phyloP scores from a whole-genome alignment of 306 rosid species.

The Coriaria nepalensis region DNA sequence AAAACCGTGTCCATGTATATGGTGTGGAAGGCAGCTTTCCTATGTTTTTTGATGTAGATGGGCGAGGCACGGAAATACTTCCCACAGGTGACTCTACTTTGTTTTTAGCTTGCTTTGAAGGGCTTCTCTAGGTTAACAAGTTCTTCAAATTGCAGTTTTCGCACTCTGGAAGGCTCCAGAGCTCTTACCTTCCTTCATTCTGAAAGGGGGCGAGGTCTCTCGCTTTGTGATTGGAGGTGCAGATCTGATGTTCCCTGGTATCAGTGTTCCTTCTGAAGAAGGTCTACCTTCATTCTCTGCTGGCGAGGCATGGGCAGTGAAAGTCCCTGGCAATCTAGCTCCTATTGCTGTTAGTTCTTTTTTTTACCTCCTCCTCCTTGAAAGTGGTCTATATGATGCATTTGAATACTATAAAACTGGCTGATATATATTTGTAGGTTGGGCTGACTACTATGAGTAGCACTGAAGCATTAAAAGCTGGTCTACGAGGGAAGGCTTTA shows the following conservation, averaged over 20 bases:
- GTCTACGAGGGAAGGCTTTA: constrained; percentile 85
- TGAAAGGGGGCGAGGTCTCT: constrained; percentile 89
- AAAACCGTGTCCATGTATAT: constrained; percentile 65
- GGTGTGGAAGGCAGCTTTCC: constrained; percentile 72
- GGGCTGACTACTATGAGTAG: constrained; percentile 90
- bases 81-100: constrained; percentile 50
- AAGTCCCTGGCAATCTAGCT: constrained; percentile 91
- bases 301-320: constrained; percentile 76
- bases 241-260: constrained; percentile 96
- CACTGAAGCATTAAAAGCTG: constrained; percentile 60
- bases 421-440: constrained; percentile 36
- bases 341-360: constrained; percentile 62
- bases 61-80: constrained; percentile 62
- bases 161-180: constrained; percentile 89
- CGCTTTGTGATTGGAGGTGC: constrained; percentile 81
- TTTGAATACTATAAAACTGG: background rate
- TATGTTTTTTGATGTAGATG: constrained; percentile 67
- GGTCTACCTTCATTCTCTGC: constrained; percentile 69
- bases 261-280: constrained; percentile 58
- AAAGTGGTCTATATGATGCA: no score
- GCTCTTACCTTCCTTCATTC: constrained; percentile 60
- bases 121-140: constrained; percentile 1
- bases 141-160: constrained; percentile 36
- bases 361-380: no score
- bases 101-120: background rate